A percentile compares a stretch with the other conserved stretches of the same genome.
phyloP scores from a whole-genome alignment of 2,329 filamentous ascomycete genomes.

The Albifimbria verrucaria region DNA sequence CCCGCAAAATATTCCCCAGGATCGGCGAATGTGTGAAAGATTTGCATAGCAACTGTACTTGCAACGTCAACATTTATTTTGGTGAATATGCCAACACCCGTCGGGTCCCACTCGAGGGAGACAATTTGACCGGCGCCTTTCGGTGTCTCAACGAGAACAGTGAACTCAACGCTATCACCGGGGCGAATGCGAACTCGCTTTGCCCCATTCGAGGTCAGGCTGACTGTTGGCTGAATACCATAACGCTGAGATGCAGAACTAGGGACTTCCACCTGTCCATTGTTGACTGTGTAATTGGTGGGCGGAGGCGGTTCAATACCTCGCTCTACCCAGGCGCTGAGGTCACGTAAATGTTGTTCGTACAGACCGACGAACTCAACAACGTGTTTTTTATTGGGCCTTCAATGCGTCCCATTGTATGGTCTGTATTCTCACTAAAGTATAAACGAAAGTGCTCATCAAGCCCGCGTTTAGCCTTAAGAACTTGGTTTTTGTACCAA shows the following conservation, averaged over 20 bases:
- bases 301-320: constrained; percentile 4
- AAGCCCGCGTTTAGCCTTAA: constrained; percentile 6
- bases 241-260: constrained; percentile 4
- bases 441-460: constrained; percentile 15
- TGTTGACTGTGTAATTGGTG: constrained; percentile 7
- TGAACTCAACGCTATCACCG: constrained; percentile 6
- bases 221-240: constrained; percentile 16
- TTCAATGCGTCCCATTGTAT: constrained; percentile 6
- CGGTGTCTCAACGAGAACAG: constrained; percentile 3
- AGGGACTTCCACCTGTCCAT: constrained; percentile 12
- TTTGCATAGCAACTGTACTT: neutral
- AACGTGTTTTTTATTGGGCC: neutral
- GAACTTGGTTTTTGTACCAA: constrained; percentile 16
- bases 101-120: constrained; percentile 13
- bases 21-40: neutral
- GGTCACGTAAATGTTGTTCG: constrained; percentile 15
- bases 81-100: constrained; percentile 7
- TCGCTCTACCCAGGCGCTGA: constrained; percentile 15
- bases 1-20: constrained; percentile 8
- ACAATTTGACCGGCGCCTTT: constrained; percentile 9
- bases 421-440: constrained; percentile 16
- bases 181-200: neutral
- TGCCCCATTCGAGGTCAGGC: constrained; percentile 1
- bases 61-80: neutral
- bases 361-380: constrained; percentile 12